Evolutionary conservation across 306 rosid species (phyloP).

Genomic region (Malus sieversii): DNA sequence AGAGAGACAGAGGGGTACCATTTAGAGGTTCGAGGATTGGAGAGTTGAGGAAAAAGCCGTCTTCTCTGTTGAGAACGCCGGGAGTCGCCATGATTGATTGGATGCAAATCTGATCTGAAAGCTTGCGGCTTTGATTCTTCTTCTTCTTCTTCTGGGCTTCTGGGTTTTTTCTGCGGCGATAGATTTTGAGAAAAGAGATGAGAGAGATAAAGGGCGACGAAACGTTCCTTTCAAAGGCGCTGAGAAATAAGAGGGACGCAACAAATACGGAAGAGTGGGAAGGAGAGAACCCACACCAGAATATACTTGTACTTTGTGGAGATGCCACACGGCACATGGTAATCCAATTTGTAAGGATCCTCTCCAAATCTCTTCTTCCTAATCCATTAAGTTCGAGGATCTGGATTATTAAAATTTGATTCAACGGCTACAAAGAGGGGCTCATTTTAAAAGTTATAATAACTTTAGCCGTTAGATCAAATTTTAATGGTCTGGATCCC

Average conservation of each 20-base stretch:
- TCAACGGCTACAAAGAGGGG: too few species aligned
- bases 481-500: too few species aligned
- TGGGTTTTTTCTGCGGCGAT: not conserved
- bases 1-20: slow-evolving; percentile 19
- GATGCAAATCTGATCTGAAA: slow-evolving; percentile 10
- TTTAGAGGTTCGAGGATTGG: slow-evolving; percentile 25
- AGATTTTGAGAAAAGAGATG: not conserved
- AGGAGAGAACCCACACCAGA: not conserved
- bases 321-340: not conserved
- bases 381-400: too few species aligned
- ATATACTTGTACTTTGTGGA: not conserved
- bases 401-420: too few species aligned
- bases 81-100: slow-evolving; percentile 43
- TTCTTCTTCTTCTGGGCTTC: not conserved
- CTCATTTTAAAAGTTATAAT: too few species aligned
- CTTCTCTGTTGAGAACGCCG: slow-evolving; percentile 38
- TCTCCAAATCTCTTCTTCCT: too few species aligned
- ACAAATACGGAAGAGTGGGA: not conserved
- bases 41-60: slow-evolving; percentile 25
- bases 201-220: too few species aligned
- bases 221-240: not conserved
- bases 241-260: not conserved
- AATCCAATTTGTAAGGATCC: not conserved
- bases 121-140: not conserved
- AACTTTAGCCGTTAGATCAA: too few species aligned